phyloP scores from a whole-genome alignment of 441 rosid species.

The Corymbia calophylla region DNA sequence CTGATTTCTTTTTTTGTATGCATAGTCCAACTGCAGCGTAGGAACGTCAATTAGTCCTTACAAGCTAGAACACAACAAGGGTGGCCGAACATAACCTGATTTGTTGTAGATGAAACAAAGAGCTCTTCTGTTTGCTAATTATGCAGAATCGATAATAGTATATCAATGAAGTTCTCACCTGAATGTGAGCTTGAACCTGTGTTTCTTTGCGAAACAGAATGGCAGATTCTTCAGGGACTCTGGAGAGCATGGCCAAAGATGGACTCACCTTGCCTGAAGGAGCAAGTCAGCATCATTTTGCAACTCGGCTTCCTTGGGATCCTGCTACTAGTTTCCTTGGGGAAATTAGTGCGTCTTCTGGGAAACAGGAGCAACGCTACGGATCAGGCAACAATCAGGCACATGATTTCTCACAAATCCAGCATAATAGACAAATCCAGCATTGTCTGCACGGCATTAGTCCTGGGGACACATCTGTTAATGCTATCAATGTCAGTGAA shows the following conservation, averaged over 20 bases:
- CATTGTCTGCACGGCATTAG: slow-evolving; percentile 31
- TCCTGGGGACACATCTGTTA: slow-evolving; percentile 39
- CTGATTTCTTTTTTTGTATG: not conserved
- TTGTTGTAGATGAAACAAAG: not conserved
- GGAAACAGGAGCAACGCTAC: slow-evolving; percentile 17
- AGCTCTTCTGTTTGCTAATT: not conserved
- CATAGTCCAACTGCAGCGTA: not conserved
- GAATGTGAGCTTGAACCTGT: not conserved
- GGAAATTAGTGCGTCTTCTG: slow-evolving; percentile 11
- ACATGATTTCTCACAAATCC: slow-evolving; percentile 17
- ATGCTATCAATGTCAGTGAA: slow-evolving; percentile 36
- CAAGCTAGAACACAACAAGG: not conserved
- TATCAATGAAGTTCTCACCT: not conserved
- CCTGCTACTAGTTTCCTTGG: slow-evolving; percentile 22
- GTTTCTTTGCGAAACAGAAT: slow-evolving; percentile 19
- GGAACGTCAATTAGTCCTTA: not conserved
- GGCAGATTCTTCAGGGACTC: slow-evolving; percentile 15
- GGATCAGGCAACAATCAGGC: slow-evolving; percentile 22
- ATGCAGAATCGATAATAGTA: not conserved
- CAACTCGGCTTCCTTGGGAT: slow-evolving; percentile 48
- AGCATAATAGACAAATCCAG: slow-evolving; percentile 41
- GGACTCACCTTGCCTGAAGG: slow-evolving; percentile 46
- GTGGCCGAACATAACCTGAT: rapidly evolving
- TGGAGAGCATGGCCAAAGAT: slow-evolving; percentile 29
- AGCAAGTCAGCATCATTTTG: slow-evolving; percentile 35